Evolutionary conservation across 345 rosid genomes (phyloP).

Genomic region (Hypericum androsaemum): DNA sequence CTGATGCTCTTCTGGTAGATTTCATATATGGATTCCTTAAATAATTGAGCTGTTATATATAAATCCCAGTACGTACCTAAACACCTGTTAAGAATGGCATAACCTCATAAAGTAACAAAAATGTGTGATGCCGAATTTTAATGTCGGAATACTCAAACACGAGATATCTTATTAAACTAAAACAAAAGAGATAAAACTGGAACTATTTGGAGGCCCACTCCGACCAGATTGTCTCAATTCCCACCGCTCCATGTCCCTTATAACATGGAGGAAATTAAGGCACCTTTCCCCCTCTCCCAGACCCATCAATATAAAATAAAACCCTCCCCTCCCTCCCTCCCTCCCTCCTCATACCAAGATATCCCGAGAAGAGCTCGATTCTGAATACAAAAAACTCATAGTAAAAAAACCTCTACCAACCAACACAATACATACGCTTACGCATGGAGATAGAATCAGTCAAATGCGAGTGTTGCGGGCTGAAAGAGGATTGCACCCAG

Average conservation of each 20-base stretch:
- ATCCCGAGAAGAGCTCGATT: neutral
- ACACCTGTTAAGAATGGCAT: no score
- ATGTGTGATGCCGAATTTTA: no score
- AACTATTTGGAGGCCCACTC: conserved; percentile 15
- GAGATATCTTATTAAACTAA: no score
- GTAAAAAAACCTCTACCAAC: neutral
- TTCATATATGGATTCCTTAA: no score
- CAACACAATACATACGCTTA: neutral
- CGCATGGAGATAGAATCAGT: conserved; percentile 83
- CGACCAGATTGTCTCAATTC: conserved; percentile 40
- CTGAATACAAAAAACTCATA: neutral
- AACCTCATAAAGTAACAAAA: no score
- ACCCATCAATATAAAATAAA: conserved; percentile 13
- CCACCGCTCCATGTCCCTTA: conserved; percentile 36
- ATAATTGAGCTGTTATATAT: no score
- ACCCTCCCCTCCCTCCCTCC: neutral
- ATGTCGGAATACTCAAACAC: no score
- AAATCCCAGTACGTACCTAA: no score
- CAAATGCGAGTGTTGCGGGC: conserved; percentile 80
- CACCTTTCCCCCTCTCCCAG: conserved; percentile 8
- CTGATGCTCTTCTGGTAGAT: no score
- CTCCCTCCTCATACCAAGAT: neutral
- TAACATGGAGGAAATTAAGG: conserved; percentile 68
- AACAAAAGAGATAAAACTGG: no score
- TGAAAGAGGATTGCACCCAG: conserved; percentile 89